Evolutionary conservation across 768 basidiomycete species (phyloP).

Genomic region (Tubosaeta sp.): DNA sequence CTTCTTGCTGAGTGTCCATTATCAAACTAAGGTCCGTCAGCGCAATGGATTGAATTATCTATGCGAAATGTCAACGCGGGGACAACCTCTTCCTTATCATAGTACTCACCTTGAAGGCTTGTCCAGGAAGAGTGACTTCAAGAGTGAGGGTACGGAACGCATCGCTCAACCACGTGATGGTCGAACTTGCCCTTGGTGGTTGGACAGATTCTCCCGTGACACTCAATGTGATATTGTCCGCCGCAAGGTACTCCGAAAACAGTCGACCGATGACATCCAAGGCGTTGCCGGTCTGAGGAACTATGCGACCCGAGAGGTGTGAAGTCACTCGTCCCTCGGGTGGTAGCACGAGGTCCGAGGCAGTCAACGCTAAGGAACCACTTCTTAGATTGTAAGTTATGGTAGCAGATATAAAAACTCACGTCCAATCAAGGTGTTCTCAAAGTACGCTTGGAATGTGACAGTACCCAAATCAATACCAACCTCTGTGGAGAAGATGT

Average conservation of each 20-base stretch:
- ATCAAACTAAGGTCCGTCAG: conserved; percentile 53
- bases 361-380: conserved; percentile 44
- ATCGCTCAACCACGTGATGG: conserved; percentile 61
- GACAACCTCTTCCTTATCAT: neutral
- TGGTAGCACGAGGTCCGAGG: conserved; percentile 45
- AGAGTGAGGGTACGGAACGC: conserved; percentile 67
- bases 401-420: conserved; percentile 24
- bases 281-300: conserved; percentile 55
- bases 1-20: conserved; percentile 47
- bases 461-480: conserved; percentile 67
- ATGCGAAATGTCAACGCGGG: neutral
- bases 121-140: conserved; percentile 57
- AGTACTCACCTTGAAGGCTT: conserved; percentile 45
- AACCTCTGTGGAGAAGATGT: conserved; percentile 42
- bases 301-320: conserved; percentile 59
- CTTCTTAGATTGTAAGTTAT: neutral
- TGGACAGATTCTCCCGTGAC: conserved; percentile 59
- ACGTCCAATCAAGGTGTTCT: conserved; percentile 57
- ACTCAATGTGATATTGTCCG: conserved; percentile 56
- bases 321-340: conserved; percentile 44
- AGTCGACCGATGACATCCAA: conserved; percentile 53
- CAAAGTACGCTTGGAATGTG: conserved; percentile 58
- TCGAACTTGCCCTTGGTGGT: conserved; percentile 45
- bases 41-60: conserved; percentile 63
- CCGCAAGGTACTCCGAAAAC: conserved; percentile 65